Evolutionary conservation across 805 yeast species (phyloP).

Genomic region (Saccharomyces kudriavzevii): DNA sequence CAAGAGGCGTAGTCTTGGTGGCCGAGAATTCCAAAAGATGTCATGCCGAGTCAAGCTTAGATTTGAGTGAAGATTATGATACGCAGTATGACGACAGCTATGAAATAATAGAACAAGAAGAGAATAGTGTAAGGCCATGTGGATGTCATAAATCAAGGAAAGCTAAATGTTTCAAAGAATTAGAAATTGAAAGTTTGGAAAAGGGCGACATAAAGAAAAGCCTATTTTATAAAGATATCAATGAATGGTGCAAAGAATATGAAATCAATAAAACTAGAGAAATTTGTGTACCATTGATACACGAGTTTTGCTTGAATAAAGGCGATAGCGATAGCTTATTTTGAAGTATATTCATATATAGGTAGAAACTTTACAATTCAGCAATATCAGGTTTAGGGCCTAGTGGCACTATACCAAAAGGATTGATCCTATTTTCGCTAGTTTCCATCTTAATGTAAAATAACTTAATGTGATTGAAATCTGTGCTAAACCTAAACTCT

Average conservation of each 20-base stretch:
- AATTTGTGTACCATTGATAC: not conserved
- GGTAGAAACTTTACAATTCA: not conserved
- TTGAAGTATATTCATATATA: not conserved
- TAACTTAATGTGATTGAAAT: not conserved
- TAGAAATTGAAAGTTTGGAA: not conserved
- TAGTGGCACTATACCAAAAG: not conserved
- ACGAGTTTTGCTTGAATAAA: not conserved
- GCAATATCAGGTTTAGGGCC: not conserved
- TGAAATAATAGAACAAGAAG: not conserved
- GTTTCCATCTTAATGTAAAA: not conserved
- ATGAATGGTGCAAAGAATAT: not conserved
- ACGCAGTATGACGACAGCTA: not conserved
- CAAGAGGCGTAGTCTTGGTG: not conserved
- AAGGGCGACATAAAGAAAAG: not conserved
- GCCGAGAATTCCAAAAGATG: not conserved
- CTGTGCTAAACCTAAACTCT: not conserved
- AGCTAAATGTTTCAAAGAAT: not conserved
- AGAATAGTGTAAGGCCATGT: not conserved
- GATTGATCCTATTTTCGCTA: not conserved
- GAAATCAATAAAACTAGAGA: not conserved
- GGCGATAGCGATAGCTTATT: not conserved
- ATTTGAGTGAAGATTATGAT: not conserved
- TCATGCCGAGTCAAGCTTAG: not conserved
- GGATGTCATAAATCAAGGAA: not conserved
- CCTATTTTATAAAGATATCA: not conserved